Evolutionary conservation across 768 basidiomycete genomes (phyloP), one percentile per base, ranked within the genome.

Genomic region (Russula sp.): DNA sequence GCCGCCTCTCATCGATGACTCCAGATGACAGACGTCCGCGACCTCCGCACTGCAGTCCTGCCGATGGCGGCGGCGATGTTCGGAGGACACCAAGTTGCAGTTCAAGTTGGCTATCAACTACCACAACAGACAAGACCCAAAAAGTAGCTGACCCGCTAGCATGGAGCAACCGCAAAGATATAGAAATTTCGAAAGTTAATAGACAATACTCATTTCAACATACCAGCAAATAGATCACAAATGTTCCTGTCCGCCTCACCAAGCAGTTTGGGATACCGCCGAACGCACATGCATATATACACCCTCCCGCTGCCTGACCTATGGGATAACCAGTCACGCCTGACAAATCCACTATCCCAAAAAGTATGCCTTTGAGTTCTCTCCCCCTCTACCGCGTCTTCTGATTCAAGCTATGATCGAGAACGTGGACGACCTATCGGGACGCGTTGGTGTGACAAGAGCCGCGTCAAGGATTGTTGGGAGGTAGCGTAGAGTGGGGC

Each of bases 21-120:
- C 48, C 61, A 57, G 48, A 68, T 59, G 39, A 38, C 54, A 53
- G 66, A 61, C 64, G 69, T 45, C 35, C 67, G 66, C 60, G 67
- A 38, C 11, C 56, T 42, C 20, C 63, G 39, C 25, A 62, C 45
- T 58, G 58, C 43, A 59, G 35, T 34, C 56, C 61, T 10, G 57
- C n/a, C 13, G 63, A 16, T 8, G 59, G 64, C 9, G 66, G 61
- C 22, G 64, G 43, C 43, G 66, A 61, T 20, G 58, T 45, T 65
- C 58, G 9, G 64, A 58, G 3, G 63, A 16, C 14, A 58, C 1
- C 50, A 63, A 66, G 41, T 7, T 58, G 39, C 66, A 57, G 35
- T 67, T 67, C 9, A 67, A 8, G 43, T 59, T 62, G 11, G 59
- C 39, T 32, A 65, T 18, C 16, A 61, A n/a, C n/a, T n/a, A n/a